Evolutionary conservation across 495 filamentous ascomycete species (phyloP).

Genomic region (Annulohypoxylon nitens): DNA sequence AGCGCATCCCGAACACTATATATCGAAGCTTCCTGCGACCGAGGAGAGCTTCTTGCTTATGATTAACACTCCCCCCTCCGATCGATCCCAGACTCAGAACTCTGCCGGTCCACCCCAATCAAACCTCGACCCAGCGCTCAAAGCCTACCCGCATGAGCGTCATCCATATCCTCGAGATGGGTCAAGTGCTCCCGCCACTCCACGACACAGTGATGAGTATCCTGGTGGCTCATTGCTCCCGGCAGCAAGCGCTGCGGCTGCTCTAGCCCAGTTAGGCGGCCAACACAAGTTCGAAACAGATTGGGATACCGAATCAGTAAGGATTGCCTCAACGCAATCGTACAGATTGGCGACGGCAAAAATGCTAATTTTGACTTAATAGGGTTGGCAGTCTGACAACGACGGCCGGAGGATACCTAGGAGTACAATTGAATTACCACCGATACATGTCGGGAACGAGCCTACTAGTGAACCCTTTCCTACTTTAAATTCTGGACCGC

Average conservation of each 20-base stretch:
- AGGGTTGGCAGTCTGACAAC: slow-evolving; percentile 81
- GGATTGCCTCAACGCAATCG: slow-evolving; percentile 46
- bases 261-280: slow-evolving; percentile 84
- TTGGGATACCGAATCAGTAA: slow-evolving; percentile 87
- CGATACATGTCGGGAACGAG: slow-evolving; percentile 73
- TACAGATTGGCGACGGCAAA: slow-evolving; percentile 7
- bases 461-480: slow-evolving; percentile 78
- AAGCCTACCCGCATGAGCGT: slow-evolving; percentile 60
- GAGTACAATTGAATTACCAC: slow-evolving; percentile 80
- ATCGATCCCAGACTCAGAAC: slow-evolving; percentile 70
- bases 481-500: slow-evolving; percentile 68
- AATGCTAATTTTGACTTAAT: slow-evolving; percentile 45
- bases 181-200: slow-evolving; percentile 77
- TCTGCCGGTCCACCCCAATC: slow-evolving; percentile 47
- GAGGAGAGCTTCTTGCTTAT: slow-evolving; percentile 98
- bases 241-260: slow-evolving; percentile 84
- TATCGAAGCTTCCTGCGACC: slow-evolving; percentile 97
- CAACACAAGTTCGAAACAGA: slow-evolving; percentile 82
- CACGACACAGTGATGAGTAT: slow-evolving; percentile 79
- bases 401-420: slow-evolving; percentile 68
- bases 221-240: slow-evolving; percentile 70
- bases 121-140: slow-evolving; percentile 43
- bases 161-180: slow-evolving; percentile 70
- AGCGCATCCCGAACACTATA: slow-evolving; percentile 97
- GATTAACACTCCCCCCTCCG: slow-evolving; percentile 89